phyloP scores from a whole-genome alignment of 2,329 filamentous ascomycete genomes.

The Cordyceps pruinosa region DNA sequence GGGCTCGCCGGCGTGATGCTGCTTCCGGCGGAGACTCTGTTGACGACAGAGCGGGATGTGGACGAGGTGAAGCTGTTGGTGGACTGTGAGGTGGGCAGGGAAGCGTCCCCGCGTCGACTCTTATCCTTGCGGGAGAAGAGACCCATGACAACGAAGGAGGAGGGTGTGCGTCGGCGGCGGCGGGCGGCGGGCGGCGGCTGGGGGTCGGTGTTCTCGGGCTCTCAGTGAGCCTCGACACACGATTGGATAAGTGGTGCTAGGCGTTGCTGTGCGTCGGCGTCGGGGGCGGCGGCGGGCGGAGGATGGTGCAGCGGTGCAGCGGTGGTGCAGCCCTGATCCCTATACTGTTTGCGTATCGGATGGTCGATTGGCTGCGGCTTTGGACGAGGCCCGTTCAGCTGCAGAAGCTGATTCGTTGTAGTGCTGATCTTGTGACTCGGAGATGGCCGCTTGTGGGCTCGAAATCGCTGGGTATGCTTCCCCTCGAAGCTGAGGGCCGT shows the following conservation, averaged over 20 bases:
- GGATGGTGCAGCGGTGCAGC: background rate
- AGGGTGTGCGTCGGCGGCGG: too few species aligned
- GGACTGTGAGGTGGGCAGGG: conserved; percentile 39
- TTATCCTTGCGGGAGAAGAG: conserved; percentile 51
- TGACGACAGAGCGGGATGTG: conserved; percentile 40
- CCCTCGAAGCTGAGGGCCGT: conserved; percentile 6
- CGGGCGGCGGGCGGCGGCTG: background rate
- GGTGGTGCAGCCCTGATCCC: background rate
- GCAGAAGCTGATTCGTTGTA: conserved; percentile 11
- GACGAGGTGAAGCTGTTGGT: conserved; percentile 46
- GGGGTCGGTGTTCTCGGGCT: background rate
- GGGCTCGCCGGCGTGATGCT: conserved; percentile 39
- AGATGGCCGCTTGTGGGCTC: conserved; percentile 4
- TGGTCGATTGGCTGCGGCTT: conserved; percentile 6
- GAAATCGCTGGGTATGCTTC: background rate
- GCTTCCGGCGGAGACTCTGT: conserved; percentile 47
- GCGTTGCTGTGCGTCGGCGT: background rate
- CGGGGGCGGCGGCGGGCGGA: background rate
- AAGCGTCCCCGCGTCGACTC: conserved; percentile 35
- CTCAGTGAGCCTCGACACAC: background rate
- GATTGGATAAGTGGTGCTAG: background rate
- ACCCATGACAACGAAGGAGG: conserved; percentile 41
- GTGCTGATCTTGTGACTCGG: conserved; percentile 12
- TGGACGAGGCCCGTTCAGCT: conserved; percentile 4
- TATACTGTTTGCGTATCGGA: background rate